Conservation (phyloP, 768 basidiomycete genomes). For the Rhodosporidiobolus odoratus region DNA sequence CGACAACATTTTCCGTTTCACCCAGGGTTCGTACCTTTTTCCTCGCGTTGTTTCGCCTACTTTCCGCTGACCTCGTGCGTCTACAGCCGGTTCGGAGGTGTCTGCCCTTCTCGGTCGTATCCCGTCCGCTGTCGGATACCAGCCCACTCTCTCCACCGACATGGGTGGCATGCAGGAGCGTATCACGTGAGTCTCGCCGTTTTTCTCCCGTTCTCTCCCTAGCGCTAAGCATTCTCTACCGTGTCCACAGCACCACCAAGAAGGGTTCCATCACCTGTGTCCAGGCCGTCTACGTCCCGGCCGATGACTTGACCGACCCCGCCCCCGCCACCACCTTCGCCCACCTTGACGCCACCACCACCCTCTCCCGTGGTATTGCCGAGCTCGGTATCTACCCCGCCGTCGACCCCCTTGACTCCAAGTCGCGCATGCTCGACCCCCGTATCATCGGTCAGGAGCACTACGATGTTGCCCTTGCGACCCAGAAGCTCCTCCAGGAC, state of each 20-base stretch:
- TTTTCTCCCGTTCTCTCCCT: too few species aligned
- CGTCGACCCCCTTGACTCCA: slow-evolving; percentile 98
- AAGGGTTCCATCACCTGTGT: slow-evolving; percentile 99
- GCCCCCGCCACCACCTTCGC: slow-evolving; percentile 99
- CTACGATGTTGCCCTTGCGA: slow-evolving; percentile 90
- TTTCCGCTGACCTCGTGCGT: neutral
- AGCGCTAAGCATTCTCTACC: neutral
- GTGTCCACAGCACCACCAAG: slow-evolving; percentile 88
- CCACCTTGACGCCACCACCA: slow-evolving; percentile 99
- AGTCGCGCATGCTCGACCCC: slow-evolving; percentile 99
- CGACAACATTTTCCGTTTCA: slow-evolving; percentile 99
- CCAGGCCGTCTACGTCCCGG: slow-evolving; percentile 99
- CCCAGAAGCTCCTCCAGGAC: slow-evolving; percentile 85
- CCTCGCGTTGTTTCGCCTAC: neutral
- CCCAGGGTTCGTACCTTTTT: slow-evolving; percentile 55
- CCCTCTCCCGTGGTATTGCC: slow-evolving; percentile 97
- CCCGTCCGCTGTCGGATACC: slow-evolving; percentile 99
- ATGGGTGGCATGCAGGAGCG: slow-evolving; percentile 99
- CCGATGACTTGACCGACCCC: slow-evolving; percentile 99
- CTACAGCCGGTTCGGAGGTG: slow-evolving; percentile 93
- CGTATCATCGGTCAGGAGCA: slow-evolving; percentile 94
- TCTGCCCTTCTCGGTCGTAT: slow-evolving; percentile 99
- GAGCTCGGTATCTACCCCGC: slow-evolving; percentile 86
- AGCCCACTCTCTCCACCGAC: slow-evolving; percentile 98
- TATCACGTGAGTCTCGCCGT: slow-evolving; percentile 51